Evolutionary conservation across 1,284 basidiomycete genomes (phyloP).

Genomic region (Heliocybe sulcata): DNA sequence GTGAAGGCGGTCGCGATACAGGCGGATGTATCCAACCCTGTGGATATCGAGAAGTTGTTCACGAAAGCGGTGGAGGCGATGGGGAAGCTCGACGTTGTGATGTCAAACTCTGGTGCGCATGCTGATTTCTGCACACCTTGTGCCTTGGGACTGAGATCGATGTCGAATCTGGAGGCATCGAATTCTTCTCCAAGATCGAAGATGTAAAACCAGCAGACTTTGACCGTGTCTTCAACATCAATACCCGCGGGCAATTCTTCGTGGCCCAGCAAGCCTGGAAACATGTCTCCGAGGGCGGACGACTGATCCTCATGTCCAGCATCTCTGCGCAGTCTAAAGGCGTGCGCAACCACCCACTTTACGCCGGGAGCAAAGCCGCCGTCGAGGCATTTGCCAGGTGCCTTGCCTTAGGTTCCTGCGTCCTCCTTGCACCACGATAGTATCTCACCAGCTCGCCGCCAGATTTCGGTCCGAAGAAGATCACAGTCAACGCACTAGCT

Average conservation of each 20-base stretch:
- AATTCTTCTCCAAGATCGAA: slow-evolving; percentile 34
- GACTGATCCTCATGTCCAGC: background rate
- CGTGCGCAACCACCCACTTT: background rate
- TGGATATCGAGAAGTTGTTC: slow-evolving; percentile 34
- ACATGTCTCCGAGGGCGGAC: slow-evolving; percentile 1
- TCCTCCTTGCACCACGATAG: slow-evolving; percentile 51
- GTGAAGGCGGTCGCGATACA: slow-evolving; percentile 39
- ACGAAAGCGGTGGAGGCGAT: slow-evolving; percentile 39
- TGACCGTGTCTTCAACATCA: slow-evolving; percentile 40
- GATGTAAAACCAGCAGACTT: slow-evolving; percentile 43
- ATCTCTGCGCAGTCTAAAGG: background rate
- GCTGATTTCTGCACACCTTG: background rate
- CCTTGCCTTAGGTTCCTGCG: slow-evolving; percentile 30
- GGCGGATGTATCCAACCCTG: slow-evolving; percentile 39
- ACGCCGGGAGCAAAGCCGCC: slow-evolving; percentile 43
- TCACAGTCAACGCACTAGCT: slow-evolving; percentile 54
- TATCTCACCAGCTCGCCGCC: slow-evolving; percentile 45
- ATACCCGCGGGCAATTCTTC: slow-evolving; percentile 54
- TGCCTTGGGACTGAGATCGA: background rate
- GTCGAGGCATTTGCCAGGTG: slow-evolving; percentile 44
- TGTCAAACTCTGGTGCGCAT: slow-evolving; percentile 13
- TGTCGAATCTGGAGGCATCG: slow-evolving; percentile 42
- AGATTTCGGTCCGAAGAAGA: slow-evolving; percentile 43
- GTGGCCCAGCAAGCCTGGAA: slow-evolving; percentile 38
- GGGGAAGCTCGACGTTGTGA: slow-evolving; percentile 46